Evolutionary conservation across 2,329 filamentous ascomycete species (phyloP).

Genomic region (Triangularia verruculosa): DNA sequence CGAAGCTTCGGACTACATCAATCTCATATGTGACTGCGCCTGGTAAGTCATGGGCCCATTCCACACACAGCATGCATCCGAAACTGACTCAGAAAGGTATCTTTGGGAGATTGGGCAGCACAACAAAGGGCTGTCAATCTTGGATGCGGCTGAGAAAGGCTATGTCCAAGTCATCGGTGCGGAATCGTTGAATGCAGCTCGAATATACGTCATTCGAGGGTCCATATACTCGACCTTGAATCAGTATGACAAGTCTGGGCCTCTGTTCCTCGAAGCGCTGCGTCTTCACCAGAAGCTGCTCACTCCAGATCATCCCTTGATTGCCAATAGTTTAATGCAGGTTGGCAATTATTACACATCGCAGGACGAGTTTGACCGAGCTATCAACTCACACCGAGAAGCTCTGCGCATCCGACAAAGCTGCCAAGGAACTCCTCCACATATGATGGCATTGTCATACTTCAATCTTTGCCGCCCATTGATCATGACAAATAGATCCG

Average conservation of each 20-base stretch:
- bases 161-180: background rate
- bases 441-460: no score
- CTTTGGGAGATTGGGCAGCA: conserved; percentile 1
- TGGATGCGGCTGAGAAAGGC: background rate
- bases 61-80: no score
- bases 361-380: background rate
- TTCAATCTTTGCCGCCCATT: no score
- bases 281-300: background rate
- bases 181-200: background rate
- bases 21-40: background rate
- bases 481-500: no score
- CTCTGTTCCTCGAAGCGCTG: background rate
- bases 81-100: background rate
- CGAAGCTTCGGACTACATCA: background rate
- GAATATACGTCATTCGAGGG: conserved; percentile 3
- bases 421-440: no score
- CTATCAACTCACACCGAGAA: background rate
- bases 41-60: background rate
- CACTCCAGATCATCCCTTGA: background rate
- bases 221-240: background rate
- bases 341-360: conserved; percentile 5
- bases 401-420: no score
- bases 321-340: conserved; percentile 7
- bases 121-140: background rate
- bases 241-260: background rate